Evolutionary conservation across 164 flowering plant genomes (phyloP), one percentile per base, ranked within the genome.

Genomic region (Protea cynaroides): DNA sequence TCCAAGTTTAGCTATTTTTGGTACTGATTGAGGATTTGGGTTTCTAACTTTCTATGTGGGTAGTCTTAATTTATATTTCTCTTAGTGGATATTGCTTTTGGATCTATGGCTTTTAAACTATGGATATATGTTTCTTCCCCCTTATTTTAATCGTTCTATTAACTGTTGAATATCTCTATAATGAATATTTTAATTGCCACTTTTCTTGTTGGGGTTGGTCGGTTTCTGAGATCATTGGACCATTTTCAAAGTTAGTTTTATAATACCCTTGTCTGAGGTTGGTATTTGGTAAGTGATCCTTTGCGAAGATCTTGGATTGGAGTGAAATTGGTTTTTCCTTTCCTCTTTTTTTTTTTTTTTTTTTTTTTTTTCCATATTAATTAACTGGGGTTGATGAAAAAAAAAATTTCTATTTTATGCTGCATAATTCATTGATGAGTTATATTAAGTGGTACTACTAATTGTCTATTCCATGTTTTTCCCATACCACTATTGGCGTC

Each of bases 1-100:
- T 65, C 24, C 60, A 12, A 24, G 22, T 66, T 53, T 71, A 58
- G 25, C 5, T 62, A 23, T 63, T 46, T 59, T 43, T 25, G 17
- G 55, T 36, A 58, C 22, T 66, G 15, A 51, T 0, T 54, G 36
- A n/a, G 66, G 36, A 4, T 50, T 25, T 13, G 15, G 12, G 6
- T 15, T 8, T 10, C 25, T 24, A 25, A n/a, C 34, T 25, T 21
- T 34, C 17, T 62, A 18, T 15, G 17, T 18, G 62, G 17, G 25
- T 38, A 19, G 19, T 22, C 38, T 59, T 43, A 5, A 9, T 43
- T 60, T 43, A 40, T 43, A 17, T 22, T 22, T 47, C 24, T 60
- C 2, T 59, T 38, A 37, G 21, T 60, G 24, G 4, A 11, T 22
- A 44, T 43, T 25, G 24, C 6, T 60, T 7, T 9, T 40, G 38